These are phyloP conservation scores for Claviceps paspali DNA, from an alignment of 2,329 filamentous ascomycete genomes.

Conservation along the genomic window DNA sequence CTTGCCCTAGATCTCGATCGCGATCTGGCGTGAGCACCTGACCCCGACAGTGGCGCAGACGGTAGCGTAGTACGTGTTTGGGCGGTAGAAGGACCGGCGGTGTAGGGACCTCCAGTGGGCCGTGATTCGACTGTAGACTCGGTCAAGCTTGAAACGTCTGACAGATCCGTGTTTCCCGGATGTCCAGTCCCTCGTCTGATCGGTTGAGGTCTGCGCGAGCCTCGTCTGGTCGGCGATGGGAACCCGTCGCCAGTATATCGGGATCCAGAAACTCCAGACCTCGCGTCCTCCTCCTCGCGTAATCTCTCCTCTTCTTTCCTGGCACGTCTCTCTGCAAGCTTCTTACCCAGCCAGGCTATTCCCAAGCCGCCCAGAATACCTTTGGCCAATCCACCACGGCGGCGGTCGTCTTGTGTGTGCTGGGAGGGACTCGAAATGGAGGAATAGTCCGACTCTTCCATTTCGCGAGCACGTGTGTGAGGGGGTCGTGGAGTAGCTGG, in stretches of 20 bases:
- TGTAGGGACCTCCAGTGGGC: constrained; percentile 13
- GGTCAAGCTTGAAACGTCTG: constrained; percentile 19
- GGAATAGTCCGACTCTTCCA: constrained; percentile 41
- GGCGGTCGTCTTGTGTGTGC: constrained; percentile 29
- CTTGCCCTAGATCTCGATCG: constrained; percentile 22
- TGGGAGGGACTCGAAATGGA: constrained; percentile 49
- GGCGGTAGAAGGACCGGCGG: constrained; percentile 7
- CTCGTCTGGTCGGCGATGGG: constrained; percentile 29
- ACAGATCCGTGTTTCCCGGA: constrained; percentile 13
- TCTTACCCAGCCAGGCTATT: constrained; percentile 52
- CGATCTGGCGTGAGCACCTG: constrained; percentile 16
- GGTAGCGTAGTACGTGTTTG: constrained; percentile 12
- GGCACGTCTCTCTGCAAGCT: constrained; percentile 40
- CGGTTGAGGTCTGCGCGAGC: constrained; percentile 16
- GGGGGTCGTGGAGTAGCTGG: constrained; percentile 33
- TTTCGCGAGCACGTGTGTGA: constrained; percentile 29
- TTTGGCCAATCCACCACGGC: constrained; percentile 35
- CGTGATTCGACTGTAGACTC: constrained; percentile 20
- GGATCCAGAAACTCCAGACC: constrained; percentile 46
- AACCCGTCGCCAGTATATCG: constrained; percentile 56
- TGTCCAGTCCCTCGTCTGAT: constrained; percentile 17
- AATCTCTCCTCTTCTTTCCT: constrained; percentile 32
- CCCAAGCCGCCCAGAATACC: constrained; percentile 46
- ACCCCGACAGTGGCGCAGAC: constrained; percentile 7
- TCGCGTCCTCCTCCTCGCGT: constrained; percentile 35